phyloP scores from a whole-genome alignment of 768 basidiomycete species.

The Phanerodontia chrysosporium region DNA sequence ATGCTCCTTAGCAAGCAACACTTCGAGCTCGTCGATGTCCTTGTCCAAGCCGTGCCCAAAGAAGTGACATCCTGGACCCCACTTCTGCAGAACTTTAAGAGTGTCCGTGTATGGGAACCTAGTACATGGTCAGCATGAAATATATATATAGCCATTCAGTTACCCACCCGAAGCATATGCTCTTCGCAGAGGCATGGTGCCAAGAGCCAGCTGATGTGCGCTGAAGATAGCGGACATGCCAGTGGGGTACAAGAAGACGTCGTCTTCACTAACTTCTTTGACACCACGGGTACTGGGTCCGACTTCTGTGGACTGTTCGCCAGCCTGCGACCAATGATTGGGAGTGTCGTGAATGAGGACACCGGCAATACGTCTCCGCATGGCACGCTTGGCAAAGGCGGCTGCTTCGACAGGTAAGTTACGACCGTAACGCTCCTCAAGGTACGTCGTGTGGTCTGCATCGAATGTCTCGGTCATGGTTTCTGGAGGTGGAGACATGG shows the following conservation, averaged over 20 bases:
- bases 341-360: constrained; percentile 63
- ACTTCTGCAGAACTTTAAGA: constrained; percentile 89
- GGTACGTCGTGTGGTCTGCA: constrained; percentile 64
- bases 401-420: constrained; percentile 76
- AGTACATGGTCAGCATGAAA: background rate
- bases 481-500: constrained; percentile 5
- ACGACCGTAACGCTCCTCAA: constrained; percentile 94
- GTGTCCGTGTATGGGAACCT: constrained; percentile 97
- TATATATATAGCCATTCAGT: background rate
- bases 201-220: constrained; percentile 69
- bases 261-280: constrained; percentile 68
- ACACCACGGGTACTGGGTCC: constrained; percentile 71
- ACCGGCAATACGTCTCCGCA: constrained; percentile 88
- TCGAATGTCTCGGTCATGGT: constrained; percentile 42
- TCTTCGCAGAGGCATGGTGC: constrained; percentile 60
- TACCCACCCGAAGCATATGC: constrained; percentile 89
- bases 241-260: constrained; percentile 82
- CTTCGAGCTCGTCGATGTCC: constrained; percentile 72
- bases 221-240: constrained; percentile 97
- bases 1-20: constrained; percentile 46
- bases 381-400: constrained; percentile 75
- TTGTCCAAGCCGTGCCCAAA: constrained; percentile 73
- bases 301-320: constrained; percentile 40
- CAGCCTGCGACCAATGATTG: constrained; percentile 39
- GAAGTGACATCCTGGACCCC: constrained; percentile 93